Evolutionary conservation across 2,329 filamentous ascomycete genomes (phyloP).

Genomic region (Fusarium irregulare): DNA sequence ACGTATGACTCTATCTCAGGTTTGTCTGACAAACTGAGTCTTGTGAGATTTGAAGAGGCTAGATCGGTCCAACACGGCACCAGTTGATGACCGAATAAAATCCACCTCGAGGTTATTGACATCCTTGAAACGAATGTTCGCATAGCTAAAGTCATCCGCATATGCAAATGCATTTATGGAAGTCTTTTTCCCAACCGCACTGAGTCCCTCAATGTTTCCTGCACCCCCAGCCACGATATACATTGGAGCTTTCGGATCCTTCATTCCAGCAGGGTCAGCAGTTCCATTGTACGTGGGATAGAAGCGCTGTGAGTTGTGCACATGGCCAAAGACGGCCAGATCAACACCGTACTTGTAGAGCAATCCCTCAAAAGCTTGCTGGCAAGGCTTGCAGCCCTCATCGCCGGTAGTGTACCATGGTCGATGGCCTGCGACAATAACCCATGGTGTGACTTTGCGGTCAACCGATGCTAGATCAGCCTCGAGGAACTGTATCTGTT

Average conservation of each 20-base stretch:
- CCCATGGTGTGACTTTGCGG: conserved; percentile 63
- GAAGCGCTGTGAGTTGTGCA: conserved; percentile 25
- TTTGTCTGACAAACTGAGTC: neutral
- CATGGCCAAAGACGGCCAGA: conserved; percentile 20
- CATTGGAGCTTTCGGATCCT: conserved; percentile 23
- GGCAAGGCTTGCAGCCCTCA: conserved; percentile 29
- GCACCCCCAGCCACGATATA: conserved; percentile 28
- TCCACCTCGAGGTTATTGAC: conserved; percentile 12
- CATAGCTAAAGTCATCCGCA: conserved; percentile 29
- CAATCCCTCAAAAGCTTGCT: conserved; percentile 18
- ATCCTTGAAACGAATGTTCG: conserved; percentile 19
- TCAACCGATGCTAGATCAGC: conserved; percentile 62
- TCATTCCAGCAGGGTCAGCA: conserved; percentile 6
- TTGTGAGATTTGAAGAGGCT: conserved; percentile 24
- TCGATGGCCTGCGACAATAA: conserved; percentile 53
- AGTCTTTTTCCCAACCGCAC: conserved; percentile 1
- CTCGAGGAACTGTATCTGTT: conserved; percentile 24
- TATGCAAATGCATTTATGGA: conserved; percentile 20
- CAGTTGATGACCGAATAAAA: conserved; percentile 16
- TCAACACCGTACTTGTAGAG: conserved; percentile 28
- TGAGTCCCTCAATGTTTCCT: conserved; percentile 24
- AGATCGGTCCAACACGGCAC: conserved; percentile 2
- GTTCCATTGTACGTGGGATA: conserved; percentile 19
- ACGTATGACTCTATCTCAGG: neutral
- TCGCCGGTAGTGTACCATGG: conserved; percentile 61